Base-by-base conservation (phyloP, 371 early-diverging fungal species). In the Apophysomyces sp. region DNA sequence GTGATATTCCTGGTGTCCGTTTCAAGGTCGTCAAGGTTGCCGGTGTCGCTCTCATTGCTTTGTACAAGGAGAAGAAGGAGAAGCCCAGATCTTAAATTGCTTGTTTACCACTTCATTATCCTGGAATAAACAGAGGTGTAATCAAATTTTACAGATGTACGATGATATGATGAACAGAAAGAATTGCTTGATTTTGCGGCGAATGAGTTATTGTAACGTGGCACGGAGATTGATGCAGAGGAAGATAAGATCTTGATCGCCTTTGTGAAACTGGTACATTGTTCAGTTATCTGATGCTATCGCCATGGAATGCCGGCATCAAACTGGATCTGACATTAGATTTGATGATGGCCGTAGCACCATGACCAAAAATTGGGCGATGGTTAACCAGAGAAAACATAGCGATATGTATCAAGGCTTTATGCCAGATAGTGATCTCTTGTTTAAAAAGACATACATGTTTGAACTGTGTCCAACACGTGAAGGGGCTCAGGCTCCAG, bases 1-100 rank as follows among this genome's bases (percentile, higher is more conserved):
- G 99, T 93, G 99, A 99, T 97, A 98, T 99, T 90, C 99, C 99
- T 74, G 99, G 99, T 94, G 97, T 99, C 75, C 95, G 99, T 74
- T 99, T 99, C 94, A 99, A 99, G 95, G 94, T 99, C 71, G 97
- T 98, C 85, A 99, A 99, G 90, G 99, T 99, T 69, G 93, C 99
- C 68, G 98, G 98, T 88, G 99, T 99, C 61, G 95, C 99, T 60
- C 93, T 99, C 65, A 83, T 97, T 49, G 99, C 99, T 63, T 81
- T 99, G 81, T 98, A 93, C 90, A 99, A 97, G 90, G 99, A 99
- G 86, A 99, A 99, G 97, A 99, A 99, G 90, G 98, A 98, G 85
- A 99, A 98, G 91, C 97, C 98, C 74, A 88, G 97, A 76, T 93
- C 95, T 18, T 44, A 44, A 44, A 9, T 71, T 44, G 44, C 44